Evolutionary conservation across 306 rosid species (phyloP).

Genomic region (Fragaria ananassa): DNA sequence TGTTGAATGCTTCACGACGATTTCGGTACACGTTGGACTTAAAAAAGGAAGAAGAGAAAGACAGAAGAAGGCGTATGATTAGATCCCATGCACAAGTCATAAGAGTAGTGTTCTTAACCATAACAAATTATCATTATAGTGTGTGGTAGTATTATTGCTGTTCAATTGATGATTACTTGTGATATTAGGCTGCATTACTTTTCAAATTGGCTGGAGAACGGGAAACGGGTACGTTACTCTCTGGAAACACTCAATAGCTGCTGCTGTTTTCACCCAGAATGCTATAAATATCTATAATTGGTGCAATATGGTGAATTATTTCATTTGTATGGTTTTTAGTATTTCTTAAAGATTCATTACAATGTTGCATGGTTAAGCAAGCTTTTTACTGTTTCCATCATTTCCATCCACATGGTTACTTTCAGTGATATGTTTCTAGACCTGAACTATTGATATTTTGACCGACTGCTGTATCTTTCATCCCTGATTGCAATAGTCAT

Average conservation of each 20-base stretch:
- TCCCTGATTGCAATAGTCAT: not conserved
- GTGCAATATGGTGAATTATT: not conserved
- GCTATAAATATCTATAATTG: not conserved
- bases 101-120: conserved; percentile 52
- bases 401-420: not conserved
- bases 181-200: conserved; percentile 79
- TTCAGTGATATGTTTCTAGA: not conserved
- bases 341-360: not conserved
- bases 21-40: conserved; percentile 91
- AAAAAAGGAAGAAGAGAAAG: conserved; percentile 64
- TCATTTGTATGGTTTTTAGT: not conserved
- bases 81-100: conserved; percentile 96
- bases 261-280: not conserved
- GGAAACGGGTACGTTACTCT: conserved; percentile 56
- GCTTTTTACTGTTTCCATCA: not conserved
- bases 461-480: not conserved
- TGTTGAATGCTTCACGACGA: conserved; percentile 83
- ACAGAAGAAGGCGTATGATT: conserved; percentile 67
- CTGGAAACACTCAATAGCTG: not conserved
- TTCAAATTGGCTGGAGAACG: conserved; percentile 91
- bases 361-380: not conserved
- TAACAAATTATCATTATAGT: conserved; percentile 13
- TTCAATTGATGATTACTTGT: conserved; percentile 35
- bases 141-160: conserved; percentile 7
- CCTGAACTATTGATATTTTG: not conserved